Evolutionary conservation across 768 basidiomycete species (phyloP).

Genomic region (Mycena olivaceomarginata): DNA sequence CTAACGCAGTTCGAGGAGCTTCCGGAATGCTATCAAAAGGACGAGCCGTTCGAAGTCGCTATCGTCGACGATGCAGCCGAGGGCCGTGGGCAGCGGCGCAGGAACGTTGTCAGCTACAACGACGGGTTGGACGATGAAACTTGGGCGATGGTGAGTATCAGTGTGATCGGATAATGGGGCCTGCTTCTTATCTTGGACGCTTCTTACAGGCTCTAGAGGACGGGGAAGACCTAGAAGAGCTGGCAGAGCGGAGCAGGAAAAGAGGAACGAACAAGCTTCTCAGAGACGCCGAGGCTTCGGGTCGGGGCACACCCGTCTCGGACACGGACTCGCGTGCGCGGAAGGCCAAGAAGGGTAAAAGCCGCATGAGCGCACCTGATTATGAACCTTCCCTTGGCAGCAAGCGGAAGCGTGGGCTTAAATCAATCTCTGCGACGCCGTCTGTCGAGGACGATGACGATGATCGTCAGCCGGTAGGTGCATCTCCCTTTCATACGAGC

Average conservation of each 20-base stretch:
- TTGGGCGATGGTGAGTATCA: constrained; percentile 82
- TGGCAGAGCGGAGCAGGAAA: constrained; percentile 78
- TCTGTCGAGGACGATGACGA: constrained; percentile 89
- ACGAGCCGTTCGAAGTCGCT: constrained; percentile 83
- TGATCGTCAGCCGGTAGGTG: constrained; percentile 78
- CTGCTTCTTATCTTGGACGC: constrained; percentile 22
- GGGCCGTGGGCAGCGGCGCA: constrained; percentile 90
- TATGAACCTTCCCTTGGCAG: constrained; percentile 69
- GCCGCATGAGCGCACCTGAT: constrained; percentile 62
- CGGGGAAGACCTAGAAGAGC: constrained; percentile 86
- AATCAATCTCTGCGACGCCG: constrained; percentile 86
- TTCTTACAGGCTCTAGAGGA: constrained; percentile 81
- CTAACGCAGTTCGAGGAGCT: constrained; percentile 94
- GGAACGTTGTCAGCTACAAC: constrained; percentile 92
- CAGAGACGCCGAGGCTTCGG: constrained; percentile 69
- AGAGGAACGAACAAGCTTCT: constrained; percentile 76
- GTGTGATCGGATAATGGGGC: constrained; percentile 10
- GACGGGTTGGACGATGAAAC: constrained; percentile 97
- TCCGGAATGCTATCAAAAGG: constrained; percentile 92
- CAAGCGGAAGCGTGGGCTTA: constrained; percentile 87
- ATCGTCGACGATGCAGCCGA: constrained; percentile 80
- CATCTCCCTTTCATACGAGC: constrained; percentile 6
- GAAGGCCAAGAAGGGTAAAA: constrained; percentile 80
- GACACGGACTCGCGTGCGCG: constrained; percentile 77
- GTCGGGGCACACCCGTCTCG: constrained; percentile 78